A percentile compares a stretch with the other conserved stretches of the same genome.
These are phyloP conservation scores for Rhodotorula toruloides DNA, from an alignment of 768 basidiomycete genomes.

Conservation along the genomic window DNA sequence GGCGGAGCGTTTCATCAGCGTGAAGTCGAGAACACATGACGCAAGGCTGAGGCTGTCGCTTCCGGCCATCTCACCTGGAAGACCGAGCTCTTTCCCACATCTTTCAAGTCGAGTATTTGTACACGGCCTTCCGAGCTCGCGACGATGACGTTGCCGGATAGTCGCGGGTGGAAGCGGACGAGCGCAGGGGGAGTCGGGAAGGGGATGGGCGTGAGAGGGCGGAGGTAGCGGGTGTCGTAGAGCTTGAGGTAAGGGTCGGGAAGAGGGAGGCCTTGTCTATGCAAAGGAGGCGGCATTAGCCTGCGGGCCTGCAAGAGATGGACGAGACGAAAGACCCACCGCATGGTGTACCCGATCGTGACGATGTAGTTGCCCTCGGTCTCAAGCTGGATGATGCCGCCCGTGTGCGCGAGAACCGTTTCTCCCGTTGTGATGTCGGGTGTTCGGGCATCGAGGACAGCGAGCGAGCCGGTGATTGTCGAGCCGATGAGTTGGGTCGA, in stretches of 20 bases:
- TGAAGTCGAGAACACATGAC: not conserved
- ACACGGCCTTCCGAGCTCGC: conserved; percentile 76
- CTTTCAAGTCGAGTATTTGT: conserved; percentile 74
- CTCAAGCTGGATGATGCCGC: conserved; percentile 76
- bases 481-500: conserved; percentile 34
- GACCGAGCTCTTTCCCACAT: conserved; percentile 60
- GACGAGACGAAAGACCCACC: conserved; percentile 52
- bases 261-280: conserved; percentile 76
- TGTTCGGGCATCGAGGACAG: conserved; percentile 67
- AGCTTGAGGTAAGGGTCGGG: conserved; percentile 90
- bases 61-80: conserved; percentile 59
- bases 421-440: conserved; percentile 52
- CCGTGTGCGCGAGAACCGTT: conserved; percentile 69
- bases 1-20: not conserved
- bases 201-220: conserved; percentile 73
- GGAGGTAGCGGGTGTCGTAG: conserved; percentile 79
- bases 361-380: conserved; percentile 71
- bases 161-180: conserved; percentile 70
- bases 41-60: too few species aligned
- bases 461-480: conserved; percentile 48
- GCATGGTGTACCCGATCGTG: conserved; percentile 79
- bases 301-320: not conserved
- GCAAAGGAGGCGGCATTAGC: not conserved
- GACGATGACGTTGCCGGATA: conserved; percentile 66
- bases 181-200: conserved; percentile 84